Evolutionary conservation across 225 moss, liverwort and hornwort genomes (phyloP), one percentile per base, ranked within the genome.

Genomic region (Climacium dendroides): DNA sequence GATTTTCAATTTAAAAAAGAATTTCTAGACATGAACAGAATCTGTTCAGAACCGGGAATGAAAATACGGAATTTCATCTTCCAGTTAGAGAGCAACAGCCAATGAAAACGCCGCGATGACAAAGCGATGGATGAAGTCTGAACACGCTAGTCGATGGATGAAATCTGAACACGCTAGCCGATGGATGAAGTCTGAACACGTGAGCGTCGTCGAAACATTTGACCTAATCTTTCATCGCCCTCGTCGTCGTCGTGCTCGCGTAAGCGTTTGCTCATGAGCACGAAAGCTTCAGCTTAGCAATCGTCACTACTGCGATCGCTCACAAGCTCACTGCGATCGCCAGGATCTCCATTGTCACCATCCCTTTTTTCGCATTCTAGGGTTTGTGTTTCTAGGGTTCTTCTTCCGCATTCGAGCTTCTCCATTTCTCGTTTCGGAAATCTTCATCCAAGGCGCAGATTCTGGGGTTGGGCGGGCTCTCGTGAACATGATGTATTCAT

Each of bases 401-500:
- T 58, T 5, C 32, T 15, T 80, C 62, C 54, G 54, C 63, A 12
- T 23, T 80, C 53, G 35, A 54, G 43, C 61, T 55, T 57, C 83
- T 78, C 64, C 72, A n/a, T 6, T 43, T n/a, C 78, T 66, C 55
- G 19, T 78, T 55, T 43, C 25, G 25, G 54, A 28, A 23, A 2
- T 54, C 75, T 26, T 7, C 30, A 17, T 48, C 43, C 29, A 25
- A 53, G 55, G 57, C 16, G 15, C 83, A 32, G 57, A 69, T 29
- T 74, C 61, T 63, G 58, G 72, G 74, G 72, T 43, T 80, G 32
- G 39, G 30, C 29, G 70, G 45, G 32, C 73, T 24, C 60, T 30
- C 29, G 71, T 28, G 30, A 24, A 1, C 85, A 58, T 55, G 80
- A 94, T 94, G 94, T 92, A 94, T 91, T 94, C 94, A 85, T 94